These are phyloP conservation scores for Zymoseptoria brevis DNA, from an alignment of 2,329 filamentous ascomycete genomes.

Conservation along the genomic window DNA sequence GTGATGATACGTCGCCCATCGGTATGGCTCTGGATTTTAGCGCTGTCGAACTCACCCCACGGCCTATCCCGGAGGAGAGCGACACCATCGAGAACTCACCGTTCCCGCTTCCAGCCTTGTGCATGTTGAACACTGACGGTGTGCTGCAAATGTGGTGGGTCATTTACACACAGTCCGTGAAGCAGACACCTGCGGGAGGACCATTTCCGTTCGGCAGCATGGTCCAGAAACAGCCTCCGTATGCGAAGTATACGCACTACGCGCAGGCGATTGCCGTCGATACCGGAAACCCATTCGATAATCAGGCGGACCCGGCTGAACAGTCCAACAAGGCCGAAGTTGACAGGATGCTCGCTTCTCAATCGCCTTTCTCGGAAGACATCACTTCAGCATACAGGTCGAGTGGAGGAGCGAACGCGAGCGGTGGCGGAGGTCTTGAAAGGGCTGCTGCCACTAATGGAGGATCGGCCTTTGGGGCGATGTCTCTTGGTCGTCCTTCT, in stretches of 20 bases:
- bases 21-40: slow-evolving; percentile 66
- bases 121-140: slow-evolving; percentile 83
- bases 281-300: neutral
- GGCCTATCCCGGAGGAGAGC: slow-evolving; percentile 38
- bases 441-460: neutral
- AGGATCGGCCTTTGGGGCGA: neutral
- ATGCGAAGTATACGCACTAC: neutral
- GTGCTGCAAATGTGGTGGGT: slow-evolving; percentile 84
- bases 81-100: slow-evolving; percentile 71
- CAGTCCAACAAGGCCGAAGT: neutral
- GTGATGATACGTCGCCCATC: slow-evolving; percentile 67
- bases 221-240: slow-evolving; percentile 2
- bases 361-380: neutral
- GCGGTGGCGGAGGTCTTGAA: neutral
- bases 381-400: neutral
- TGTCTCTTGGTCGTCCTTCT: neutral
- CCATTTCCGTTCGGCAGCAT: slow-evolving; percentile 1
- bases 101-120: slow-evolving; percentile 71
- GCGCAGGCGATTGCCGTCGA: neutral
- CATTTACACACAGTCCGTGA: slow-evolving; percentile 79
- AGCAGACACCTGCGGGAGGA: slow-evolving; percentile 50
- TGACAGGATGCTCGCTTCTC: neutral
- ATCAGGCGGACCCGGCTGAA: neutral
- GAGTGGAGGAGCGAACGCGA: neutral
- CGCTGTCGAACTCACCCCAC: slow-evolving; percentile 30